Evolutionary conservation across 2,329 filamentous ascomycete genomes (phyloP), one percentile per base, ranked within the genome.

Genomic region (Aspergillus neoniger): DNA sequence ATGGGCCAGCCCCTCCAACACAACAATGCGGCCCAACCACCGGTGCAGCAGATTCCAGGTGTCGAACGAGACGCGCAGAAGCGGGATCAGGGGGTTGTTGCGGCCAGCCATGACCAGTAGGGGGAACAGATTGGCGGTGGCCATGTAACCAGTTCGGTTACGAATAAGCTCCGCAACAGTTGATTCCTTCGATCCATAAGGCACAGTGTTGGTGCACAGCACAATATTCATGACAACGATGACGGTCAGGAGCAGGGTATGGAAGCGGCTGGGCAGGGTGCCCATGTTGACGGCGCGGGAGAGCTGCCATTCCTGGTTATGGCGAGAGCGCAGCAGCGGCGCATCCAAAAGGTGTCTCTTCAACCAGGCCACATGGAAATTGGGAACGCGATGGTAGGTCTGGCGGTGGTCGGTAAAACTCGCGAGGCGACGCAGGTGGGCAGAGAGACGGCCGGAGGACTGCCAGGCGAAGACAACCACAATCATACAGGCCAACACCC

Each of bases 11-110:
- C 83, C 79, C 73, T 94, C 88, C 4, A 88, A 57, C 21, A 91
- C 84, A 39, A 90, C 85, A 55, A 91, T 85, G 32, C 90, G 85
- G 36, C 89, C 91, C 65, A 90, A 85, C 89, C 89, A 93, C 68
- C 91, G 86, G 75, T 94, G 91, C 58, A 93, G 79, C 15, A 93
- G 65, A 62, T 79, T 80, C 70, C 75, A 79, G 9, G 72, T 75
- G 59, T 78, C 76, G 61, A 75, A 79, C 15, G 72, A 72, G 9
- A 80, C 72, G 41, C 70, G 70, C 21, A 79, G 71, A 55, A 77
- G 65, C 12, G 63, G 64, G 52, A 78, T 79, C 41, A 79, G 55
- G 10, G 77, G 77, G 59, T 79, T 80, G 61, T 76, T 77, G 17
- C 77, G 71, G 2, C 76, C 75, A 23, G 74, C 71, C 67, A 79